Percentiles rank a stretch among this genome's conserved stretches.
phyloP scores from a whole-genome alignment of 192 early-diverging fungal genomes.

The Kappamyces sp. region DNA sequence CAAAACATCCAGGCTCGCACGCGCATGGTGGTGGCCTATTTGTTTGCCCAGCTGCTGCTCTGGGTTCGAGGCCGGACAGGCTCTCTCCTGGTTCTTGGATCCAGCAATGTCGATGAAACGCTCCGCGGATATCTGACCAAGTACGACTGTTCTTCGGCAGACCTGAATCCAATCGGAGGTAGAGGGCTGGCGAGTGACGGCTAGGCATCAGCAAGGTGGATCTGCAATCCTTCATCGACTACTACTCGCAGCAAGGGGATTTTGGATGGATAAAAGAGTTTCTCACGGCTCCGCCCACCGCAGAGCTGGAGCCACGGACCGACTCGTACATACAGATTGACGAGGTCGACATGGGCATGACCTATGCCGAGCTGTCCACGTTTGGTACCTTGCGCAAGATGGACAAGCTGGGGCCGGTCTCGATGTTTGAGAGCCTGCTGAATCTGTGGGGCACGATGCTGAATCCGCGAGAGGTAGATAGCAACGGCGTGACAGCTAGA shows the following conservation, averaged over 20 bases:
- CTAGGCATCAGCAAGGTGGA: constrained; percentile 85
- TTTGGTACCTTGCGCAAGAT: constrained; percentile 91
- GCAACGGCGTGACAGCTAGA: constrained; percentile 35
- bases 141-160: constrained; percentile 96
- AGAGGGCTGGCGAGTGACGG: no score
- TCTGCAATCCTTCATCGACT: constrained; percentile 75
- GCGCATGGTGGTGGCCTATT: constrained; percentile 91
- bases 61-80: constrained; percentile 70
- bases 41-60: constrained; percentile 92
- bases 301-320: constrained; percentile 92
- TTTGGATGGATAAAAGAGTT: constrained; percentile 6
- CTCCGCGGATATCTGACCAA: constrained; percentile 97
- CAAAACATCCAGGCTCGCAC: constrained; percentile 96
- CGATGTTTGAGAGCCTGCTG: constrained; percentile 88
- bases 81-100: constrained; percentile 84
- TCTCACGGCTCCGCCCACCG: constrained; percentile 77
- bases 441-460: constrained; percentile 68
- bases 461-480: constrained; percentile 53
- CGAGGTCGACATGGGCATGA: constrained; percentile 98
- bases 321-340: constrained; percentile 79
- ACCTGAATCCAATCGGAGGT: constrained; percentile 97
- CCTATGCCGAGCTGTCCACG: constrained; percentile 84
- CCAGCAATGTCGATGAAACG: constrained; percentile 96
- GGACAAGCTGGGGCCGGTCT: constrained; percentile 79
- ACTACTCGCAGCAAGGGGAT: constrained; percentile 54